phyloP scores from a whole-genome alignment of 2,329 filamentous ascomycete species.

The Phaeoacremonium minimum region DNA sequence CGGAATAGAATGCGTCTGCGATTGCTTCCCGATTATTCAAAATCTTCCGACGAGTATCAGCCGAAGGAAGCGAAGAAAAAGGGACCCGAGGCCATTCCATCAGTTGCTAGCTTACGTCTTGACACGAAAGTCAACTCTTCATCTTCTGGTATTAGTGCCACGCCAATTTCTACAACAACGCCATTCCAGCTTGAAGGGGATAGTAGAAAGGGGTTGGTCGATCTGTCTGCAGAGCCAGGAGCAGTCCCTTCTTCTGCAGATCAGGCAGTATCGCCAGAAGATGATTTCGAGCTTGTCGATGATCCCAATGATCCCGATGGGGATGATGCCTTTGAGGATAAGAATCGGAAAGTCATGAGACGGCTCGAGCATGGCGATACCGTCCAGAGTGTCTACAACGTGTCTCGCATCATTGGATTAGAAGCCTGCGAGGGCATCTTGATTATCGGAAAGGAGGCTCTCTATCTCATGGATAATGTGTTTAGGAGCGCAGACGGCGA shows the following conservation, averaged over 20 bases:
- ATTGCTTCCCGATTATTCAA: constrained; percentile 71
- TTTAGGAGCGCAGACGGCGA: constrained; percentile 94
- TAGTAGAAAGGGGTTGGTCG: not conserved
- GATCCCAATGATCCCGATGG: constrained; percentile 81
- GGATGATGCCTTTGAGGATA: constrained; percentile 83
- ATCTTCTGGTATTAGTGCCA: not conserved
- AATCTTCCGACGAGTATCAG: constrained; percentile 69
- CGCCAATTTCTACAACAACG: constrained; percentile 2
- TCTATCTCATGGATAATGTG: constrained; percentile 95
- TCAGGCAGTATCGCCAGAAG: constrained; percentile 54
- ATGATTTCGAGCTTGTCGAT: constrained; percentile 94
- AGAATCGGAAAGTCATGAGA: constrained; percentile 96
- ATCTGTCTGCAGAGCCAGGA: constrained; percentile 8
- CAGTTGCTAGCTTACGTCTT: constrained; percentile 9
- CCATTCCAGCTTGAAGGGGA: not conserved
- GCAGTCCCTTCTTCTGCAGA: constrained; percentile 18
- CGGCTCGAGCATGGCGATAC: constrained; percentile 86
- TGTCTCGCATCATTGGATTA: constrained; percentile 88
- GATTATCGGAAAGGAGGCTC: constrained; percentile 83
- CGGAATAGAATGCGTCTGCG: constrained; percentile 91
- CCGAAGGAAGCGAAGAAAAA: constrained; percentile 54
- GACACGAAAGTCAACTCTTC: constrained; percentile 21
- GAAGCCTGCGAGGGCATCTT: constrained; percentile 92
- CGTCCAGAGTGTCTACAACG: constrained; percentile 91
- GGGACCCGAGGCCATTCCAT: constrained; percentile 14